phyloP scores from a whole-genome alignment of 768 basidiomycete species.

The Calocera cornea region DNA sequence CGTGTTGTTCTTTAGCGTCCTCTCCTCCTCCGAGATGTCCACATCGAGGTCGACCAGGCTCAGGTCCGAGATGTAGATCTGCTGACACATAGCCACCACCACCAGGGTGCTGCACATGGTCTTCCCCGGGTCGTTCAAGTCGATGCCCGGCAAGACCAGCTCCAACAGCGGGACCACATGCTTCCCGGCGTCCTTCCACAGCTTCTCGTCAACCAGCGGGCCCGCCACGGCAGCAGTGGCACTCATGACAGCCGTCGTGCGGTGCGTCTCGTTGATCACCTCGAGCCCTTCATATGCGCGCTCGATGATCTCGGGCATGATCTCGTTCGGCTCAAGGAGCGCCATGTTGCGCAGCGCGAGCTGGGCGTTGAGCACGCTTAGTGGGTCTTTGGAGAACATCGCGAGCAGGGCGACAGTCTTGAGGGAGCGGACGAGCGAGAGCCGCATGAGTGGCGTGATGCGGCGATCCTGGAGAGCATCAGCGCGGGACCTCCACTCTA shows the following conservation, averaged over 20 bases:
- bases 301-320: conserved; percentile 86
- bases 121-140: conserved; percentile 31
- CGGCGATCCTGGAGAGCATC: conserved; percentile 33
- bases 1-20: conserved; percentile 63
- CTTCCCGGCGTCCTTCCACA: conserved; percentile 80
- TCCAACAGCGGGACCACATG: conserved; percentile 79
- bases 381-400: conserved; percentile 78
- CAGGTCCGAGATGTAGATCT: conserved; percentile 32
- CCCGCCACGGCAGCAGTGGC: conserved; percentile 65
- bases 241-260: conserved; percentile 81
- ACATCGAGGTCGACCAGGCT: conserved; percentile 15
- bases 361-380: conserved; percentile 71
- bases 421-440: conserved; percentile 65
- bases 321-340: conserved; percentile 62
- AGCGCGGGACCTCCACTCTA: conserved; percentile 29
- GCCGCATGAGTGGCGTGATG: conserved; percentile 66
- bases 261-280: conserved; percentile 85
- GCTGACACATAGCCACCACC: background rate
- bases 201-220: conserved; percentile 57
- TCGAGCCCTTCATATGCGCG: conserved; percentile 86
- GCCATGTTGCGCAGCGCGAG: conserved; percentile 64
- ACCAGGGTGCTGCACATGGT: conserved; percentile 10
- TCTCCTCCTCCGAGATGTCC: conserved; percentile 42
- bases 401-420: conserved; percentile 78
- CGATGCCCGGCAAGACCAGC: conserved; percentile 81